These are phyloP conservation scores for Nicotiana tabacum DNA, from an alignment of 257 asterid species.

Conservation along the genomic window DNA sequence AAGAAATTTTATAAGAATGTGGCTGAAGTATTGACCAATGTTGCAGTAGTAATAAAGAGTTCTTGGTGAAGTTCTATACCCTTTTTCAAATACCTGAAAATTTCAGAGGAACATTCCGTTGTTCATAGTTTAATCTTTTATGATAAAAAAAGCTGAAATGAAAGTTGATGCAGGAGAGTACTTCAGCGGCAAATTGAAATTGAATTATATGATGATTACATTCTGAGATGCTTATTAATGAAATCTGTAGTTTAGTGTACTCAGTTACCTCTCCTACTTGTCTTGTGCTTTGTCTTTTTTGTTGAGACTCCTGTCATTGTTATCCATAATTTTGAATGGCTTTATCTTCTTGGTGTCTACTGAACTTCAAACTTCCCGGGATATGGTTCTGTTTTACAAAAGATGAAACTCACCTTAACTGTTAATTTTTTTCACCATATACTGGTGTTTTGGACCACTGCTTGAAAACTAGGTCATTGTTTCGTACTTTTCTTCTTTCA, in stretches of 20 bases:
- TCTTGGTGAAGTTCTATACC: background rate
- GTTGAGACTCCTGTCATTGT: slow-evolving; percentile 24
- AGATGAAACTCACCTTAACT: slow-evolving; percentile 14
- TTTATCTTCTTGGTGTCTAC: slow-evolving; percentile 12
- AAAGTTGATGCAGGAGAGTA: slow-evolving; percentile 6
- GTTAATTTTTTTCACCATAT: slow-evolving; percentile 10
- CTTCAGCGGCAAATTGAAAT: slow-evolving; percentile 34
- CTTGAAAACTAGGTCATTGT: slow-evolving; percentile 9
- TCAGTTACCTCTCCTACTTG: slow-evolving; percentile 22
- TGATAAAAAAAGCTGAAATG: background rate
- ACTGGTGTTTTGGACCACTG: slow-evolving; percentile 20
- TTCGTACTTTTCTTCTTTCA: background rate
- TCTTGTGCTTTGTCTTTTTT: slow-evolving; percentile 31
- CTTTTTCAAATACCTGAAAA: slow-evolving; percentile 5
- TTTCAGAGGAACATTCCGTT: background rate
- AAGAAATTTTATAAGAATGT: background rate
- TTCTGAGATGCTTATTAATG: slow-evolving; percentile 28
- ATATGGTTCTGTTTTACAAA: slow-evolving; percentile 11
- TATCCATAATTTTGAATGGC: slow-evolving; percentile 18
- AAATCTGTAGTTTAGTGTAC: slow-evolving; percentile 29
- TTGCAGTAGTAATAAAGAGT: background rate
- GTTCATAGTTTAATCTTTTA: background rate
- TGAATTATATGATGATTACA: slow-evolving; percentile 18
- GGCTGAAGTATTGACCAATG: background rate
- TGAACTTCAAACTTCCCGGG: slow-evolving; percentile 5